These are phyloP conservation scores for Russula sp. DNA, from an alignment of 768 basidiomycete genomes.

Conservation along the genomic window DNA sequence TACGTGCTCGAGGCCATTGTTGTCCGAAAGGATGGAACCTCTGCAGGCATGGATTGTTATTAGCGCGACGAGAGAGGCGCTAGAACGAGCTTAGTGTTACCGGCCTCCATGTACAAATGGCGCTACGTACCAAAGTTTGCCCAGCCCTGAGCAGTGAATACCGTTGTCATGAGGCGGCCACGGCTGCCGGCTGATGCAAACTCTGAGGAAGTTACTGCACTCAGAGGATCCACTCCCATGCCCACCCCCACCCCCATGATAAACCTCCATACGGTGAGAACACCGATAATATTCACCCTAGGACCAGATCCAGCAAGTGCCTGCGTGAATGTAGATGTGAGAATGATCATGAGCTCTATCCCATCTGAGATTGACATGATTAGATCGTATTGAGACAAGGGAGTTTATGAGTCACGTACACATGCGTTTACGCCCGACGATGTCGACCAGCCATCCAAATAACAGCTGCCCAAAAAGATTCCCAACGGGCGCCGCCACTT, in stretches of 20 bases:
- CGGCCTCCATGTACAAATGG: neutral
- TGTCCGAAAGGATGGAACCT: conserved; percentile 47
- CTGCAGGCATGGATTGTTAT: conserved; percentile 70
- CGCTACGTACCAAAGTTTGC: conserved; percentile 59
- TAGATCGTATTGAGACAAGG: neutral
- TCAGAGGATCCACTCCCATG: conserved; percentile 84
- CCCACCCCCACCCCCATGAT: conserved; percentile 79
- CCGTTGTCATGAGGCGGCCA: conserved; percentile 85
- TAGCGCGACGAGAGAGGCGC: conserved; percentile 65
- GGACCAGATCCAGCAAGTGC: conserved; percentile 69
- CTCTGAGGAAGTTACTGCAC: conserved; percentile 84
- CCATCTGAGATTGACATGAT: conserved; percentile 45
- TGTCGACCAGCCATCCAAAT: conserved; percentile 47
- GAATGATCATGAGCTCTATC: conserved; percentile 76
- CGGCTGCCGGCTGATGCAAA: conserved; percentile 75
- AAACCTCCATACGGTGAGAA: conserved; percentile 80
- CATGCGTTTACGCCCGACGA: conserved; percentile 51
- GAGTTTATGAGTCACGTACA: conserved; percentile 42
- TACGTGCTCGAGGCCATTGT: conserved; percentile 46
- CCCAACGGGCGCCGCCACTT: conserved; percentile 43
- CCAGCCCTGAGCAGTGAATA: conserved; percentile 88
- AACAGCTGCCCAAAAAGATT: conserved; percentile 43
- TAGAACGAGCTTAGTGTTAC: conserved; percentile 30
- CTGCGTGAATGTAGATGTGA: conserved; percentile 74
- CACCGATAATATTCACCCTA: conserved; percentile 70